These are phyloP conservation scores for Neonectria magnoliae DNA, from an alignment of 2,329 filamentous ascomycete species.

Conservation along the genomic window DNA sequence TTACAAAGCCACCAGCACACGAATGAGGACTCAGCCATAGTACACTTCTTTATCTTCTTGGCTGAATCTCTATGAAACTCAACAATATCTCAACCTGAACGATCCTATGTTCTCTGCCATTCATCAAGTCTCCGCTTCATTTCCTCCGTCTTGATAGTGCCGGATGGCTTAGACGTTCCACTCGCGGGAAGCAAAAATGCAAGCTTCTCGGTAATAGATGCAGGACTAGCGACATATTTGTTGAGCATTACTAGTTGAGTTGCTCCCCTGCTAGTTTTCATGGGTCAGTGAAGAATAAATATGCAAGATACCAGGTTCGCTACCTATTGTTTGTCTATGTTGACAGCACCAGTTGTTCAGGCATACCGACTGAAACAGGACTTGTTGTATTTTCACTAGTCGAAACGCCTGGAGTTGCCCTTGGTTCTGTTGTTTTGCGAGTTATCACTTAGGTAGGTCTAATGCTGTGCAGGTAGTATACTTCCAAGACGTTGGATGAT, in stretches of 20 bases:
- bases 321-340: background rate
- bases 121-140: background rate
- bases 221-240: background rate
- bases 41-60: no score
- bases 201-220: background rate
- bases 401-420: background rate
- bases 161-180: background rate
- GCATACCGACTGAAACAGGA: background rate
- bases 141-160: background rate
- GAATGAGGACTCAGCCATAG: no score
- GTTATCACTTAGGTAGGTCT: background rate
- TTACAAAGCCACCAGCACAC: background rate
- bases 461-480: background rate
- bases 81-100: background rate
- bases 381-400: background rate
- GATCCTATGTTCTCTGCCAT: background rate
- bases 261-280: background rate
- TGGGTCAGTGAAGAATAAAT: background rate
- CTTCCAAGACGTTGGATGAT: background rate
- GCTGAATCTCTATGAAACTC: no score
- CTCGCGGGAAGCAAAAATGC: background rate
- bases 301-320: background rate
- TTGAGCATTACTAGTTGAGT: background rate
- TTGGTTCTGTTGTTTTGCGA: background rate
- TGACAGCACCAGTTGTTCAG: background rate